Evolutionary conservation across 331 rosid species (phyloP), one percentile per base, ranked within the genome.

Genomic region (Malus hybrid): DNA sequence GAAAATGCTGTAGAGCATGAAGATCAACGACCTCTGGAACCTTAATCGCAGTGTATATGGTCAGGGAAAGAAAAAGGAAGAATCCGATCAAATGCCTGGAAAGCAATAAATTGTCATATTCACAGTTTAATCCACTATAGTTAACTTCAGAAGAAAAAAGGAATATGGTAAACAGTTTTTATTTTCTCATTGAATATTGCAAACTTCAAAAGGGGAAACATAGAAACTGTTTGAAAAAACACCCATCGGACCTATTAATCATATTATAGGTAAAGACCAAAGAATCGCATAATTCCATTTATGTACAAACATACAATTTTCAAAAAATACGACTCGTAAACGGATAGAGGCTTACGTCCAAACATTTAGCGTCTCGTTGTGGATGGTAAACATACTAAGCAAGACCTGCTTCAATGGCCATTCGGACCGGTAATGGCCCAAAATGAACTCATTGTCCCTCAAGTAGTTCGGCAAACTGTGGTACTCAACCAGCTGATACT

Each of bases 1-100:
- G 97, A 71, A 91, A 78, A 81, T 86, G 91, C 65, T 83, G 93
- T 14, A 94, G 83, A 36, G 85, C 80, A 67, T 86, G 86, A 73
- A 91, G 88, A 87, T 94, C 97, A 33, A 87, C 89, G 34, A 88
- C 96, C 22, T 67, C 83, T 6, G 99, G 99, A 83, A 90, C 72
- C 86, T 89, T 82, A 83, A 76, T 84, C 46, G 93, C 96, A 67
- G 99, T 94, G 89, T 88, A 94, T 85, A 94, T 76, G 80, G 99
- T 94, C 86, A 94, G 82, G 78, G 93, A 50, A 63, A 94, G 97
- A 81, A 94, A 94, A 70, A 94, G 80, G 88, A 94, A 87, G 86
- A 94, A 94, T 76, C 99, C 99, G 7, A 94, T 89, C 87, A 94
- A 88, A 88, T 94, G 99, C 91, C 99, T 94, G 86, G 76, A 87